Percentiles rank a stretch among this genome's conserved stretches.
phyloP scores from a whole-genome alignment of 202 grass and related monocot species.

The Panicum virgatum region DNA sequence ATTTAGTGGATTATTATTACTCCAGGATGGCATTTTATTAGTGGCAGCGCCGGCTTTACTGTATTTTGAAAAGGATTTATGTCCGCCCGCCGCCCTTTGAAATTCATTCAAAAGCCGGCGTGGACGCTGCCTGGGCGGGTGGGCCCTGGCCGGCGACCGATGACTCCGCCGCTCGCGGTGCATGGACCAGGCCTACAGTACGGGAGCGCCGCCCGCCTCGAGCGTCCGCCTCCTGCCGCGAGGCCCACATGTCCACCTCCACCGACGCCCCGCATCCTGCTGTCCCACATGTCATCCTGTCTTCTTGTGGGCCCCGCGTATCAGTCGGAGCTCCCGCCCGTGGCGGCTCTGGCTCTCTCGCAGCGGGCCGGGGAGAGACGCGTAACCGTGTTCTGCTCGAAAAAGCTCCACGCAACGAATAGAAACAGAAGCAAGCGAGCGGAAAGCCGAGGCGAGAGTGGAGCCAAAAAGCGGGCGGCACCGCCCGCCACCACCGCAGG shows the following conservation, averaged over 20 bases:
- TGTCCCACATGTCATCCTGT: background rate
- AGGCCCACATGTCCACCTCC: background rate
- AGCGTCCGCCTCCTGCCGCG: background rate
- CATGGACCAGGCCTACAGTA: conserved; percentile 7
- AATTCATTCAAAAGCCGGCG: background rate
- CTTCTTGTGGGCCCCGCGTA: background rate
- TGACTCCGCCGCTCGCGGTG: background rate
- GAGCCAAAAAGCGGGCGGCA: conserved; percentile 19
- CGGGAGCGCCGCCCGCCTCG: background rate
- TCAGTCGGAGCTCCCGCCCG: background rate
- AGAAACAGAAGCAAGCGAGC: background rate
- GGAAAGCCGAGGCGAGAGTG: background rate
- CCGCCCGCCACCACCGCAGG: background rate
- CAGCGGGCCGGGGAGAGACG: background rate
- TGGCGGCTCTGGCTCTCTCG: background rate
- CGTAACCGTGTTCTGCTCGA: conserved; percentile 18
- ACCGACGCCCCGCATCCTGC: background rate
- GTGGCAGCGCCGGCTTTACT: background rate
- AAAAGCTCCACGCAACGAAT: conserved; percentile 36
- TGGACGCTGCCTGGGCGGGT: background rate
- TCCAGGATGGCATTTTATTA: too few species aligned
- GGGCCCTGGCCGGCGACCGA: background rate
- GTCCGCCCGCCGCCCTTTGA: background rate
- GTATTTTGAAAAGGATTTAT: background rate
- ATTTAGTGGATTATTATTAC: too few species aligned